Conservation (phyloP, 768 basidiomycete genomes). For the Hysterangium stoloniferum region DNA sequence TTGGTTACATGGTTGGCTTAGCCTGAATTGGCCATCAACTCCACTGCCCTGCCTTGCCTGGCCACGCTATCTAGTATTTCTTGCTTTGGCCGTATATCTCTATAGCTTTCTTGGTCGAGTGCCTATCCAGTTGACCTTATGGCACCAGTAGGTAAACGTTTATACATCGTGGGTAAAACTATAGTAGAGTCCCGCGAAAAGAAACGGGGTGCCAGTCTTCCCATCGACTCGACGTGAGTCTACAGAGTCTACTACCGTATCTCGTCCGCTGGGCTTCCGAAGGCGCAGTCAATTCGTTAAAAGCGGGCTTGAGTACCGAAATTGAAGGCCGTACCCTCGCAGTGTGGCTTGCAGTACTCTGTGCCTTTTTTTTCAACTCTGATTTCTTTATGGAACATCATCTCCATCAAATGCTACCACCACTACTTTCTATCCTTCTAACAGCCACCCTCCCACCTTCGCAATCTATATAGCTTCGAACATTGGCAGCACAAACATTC, state of each 20-base stretch:
- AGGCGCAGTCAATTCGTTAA: constrained; percentile 61
- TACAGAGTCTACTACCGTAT: constrained; percentile 90
- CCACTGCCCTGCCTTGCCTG: constrained; percentile 8
- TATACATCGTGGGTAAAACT: constrained; percentile 2
- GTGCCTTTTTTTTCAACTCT: constrained; percentile 77
- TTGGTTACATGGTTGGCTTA: too few species aligned
- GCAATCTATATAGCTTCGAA: constrained; percentile 67
- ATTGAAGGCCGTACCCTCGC: constrained; percentile 65
- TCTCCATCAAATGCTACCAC: constrained; percentile 91
- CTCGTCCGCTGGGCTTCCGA: constrained; percentile 92
- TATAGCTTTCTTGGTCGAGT: constrained; percentile 1
- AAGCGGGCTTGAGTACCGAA: constrained; percentile 42
- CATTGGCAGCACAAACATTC: constrained; percentile 75
- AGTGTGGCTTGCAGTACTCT: constrained; percentile 75
- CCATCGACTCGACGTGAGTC: constrained; percentile 79
- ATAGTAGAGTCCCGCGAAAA: neutral
- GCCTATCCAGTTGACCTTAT: constrained; percentile 6
- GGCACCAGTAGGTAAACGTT: constrained; percentile 1
- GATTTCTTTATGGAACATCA: constrained; percentile 95
- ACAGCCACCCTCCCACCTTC: constrained; percentile 75
- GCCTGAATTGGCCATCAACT: constrained; percentile 2
- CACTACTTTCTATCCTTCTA: constrained; percentile 84
- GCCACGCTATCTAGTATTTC: constrained; percentile 2
- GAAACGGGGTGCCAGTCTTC: constrained; percentile 58
- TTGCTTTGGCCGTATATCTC: too few species aligned